Evolutionary conservation across 2,329 filamentous ascomycete genomes (phyloP), one percentile per base, ranked within the genome.

Genomic region (Dactylellina parvicollis): DNA sequence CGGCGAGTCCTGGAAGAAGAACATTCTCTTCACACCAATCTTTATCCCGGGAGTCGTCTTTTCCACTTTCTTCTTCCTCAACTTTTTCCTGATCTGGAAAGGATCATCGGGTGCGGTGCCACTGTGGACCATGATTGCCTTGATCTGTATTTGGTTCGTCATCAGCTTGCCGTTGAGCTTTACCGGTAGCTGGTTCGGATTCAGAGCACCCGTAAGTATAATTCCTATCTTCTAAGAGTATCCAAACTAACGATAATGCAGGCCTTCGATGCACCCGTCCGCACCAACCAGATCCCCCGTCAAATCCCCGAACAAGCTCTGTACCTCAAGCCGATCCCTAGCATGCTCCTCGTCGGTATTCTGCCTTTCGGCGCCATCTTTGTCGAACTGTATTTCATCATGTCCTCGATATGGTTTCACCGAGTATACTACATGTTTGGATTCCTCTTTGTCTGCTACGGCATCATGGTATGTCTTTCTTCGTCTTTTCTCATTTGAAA

Each of bases 401-500:
- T 99, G 92, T 96, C 90, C 82, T 96, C 92, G 24, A 94, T 99
- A 80, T 99, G 95, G 95, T 96, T 96, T 82, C 94, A 90, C 84
- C 92, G 95, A 82, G 95, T 99, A 76, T 99, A 99, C 85, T 99
- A 99, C 86, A 99, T 99, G 95, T 99, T 99, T 79, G 95, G 95
- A 20, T 99, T 99, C 85, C 84, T 99, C 34, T 99, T 99, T 85
- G 86, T 99, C 65, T 97, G 93, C 85, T 99, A 96, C 79, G 93
- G 91, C 9, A 86, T 99, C 54, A 97, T 99, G 92, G 77, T 78
- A 55, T 22, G 64, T 64, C 40, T 8, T 44, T 38, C 28, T 44
- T 16, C 12, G 8, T 12, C 8, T 38, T 24, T n/a, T 30, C 9
- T 24, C 22, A 36, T 20, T 12, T 8, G 12, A 54, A 30, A 20